Percentiles rank a stretch among this genome's conserved stretches.
phyloP scores from a whole-genome alignment of 2,329 filamentous ascomycete species.

The Cercospora janseana region DNA sequence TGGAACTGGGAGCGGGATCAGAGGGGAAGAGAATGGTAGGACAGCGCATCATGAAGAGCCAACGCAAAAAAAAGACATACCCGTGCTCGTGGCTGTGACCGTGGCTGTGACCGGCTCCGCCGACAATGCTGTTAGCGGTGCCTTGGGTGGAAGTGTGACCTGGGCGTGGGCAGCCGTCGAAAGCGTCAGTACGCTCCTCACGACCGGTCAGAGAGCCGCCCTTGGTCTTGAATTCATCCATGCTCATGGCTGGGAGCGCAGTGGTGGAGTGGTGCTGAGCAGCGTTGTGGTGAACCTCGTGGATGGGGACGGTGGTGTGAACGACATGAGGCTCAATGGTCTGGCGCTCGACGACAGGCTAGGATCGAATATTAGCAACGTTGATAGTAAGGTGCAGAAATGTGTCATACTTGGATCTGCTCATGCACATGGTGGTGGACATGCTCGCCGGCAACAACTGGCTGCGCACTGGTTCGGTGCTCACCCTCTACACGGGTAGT shows the following conservation, averaged over 20 bases:
- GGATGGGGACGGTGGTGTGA: slow-evolving; percentile 69
- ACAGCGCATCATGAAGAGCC: not conserved
- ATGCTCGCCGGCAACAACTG: slow-evolving; percentile 59
- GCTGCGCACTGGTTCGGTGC: slow-evolving; percentile 50
- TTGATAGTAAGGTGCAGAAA: slow-evolving; percentile 33
- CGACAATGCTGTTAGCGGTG: slow-evolving; percentile 13
- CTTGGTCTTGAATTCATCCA: slow-evolving; percentile 61
- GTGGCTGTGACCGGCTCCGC: slow-evolving; percentile 14
- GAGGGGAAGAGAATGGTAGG: not conserved
- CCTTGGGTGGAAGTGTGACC: slow-evolving; percentile 9
- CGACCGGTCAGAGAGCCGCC: slow-evolving; percentile 56
- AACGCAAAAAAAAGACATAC: not conserved
- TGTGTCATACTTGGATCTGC: slow-evolving; percentile 46
- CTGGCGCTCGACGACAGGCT: slow-evolving; percentile 68
- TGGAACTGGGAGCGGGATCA: not conserved
- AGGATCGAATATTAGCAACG: slow-evolving; percentile 62
- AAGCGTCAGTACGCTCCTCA: slow-evolving; percentile 58
- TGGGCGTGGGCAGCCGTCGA: slow-evolving; percentile 48
- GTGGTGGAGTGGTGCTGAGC: slow-evolving; percentile 65
- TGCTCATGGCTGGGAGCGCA: slow-evolving; percentile 61
- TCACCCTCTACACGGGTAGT: slow-evolving; percentile 48
- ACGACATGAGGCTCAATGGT: slow-evolving; percentile 64
- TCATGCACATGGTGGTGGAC: slow-evolving; percentile 67
- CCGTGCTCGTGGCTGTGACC: slow-evolving; percentile 1
- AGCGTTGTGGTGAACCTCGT: slow-evolving; percentile 68